These are phyloP conservation scores for Juglanconis juglandina DNA, from an alignment of 2,329 filamentous ascomycete species.

Conservation along the genomic window DNA sequence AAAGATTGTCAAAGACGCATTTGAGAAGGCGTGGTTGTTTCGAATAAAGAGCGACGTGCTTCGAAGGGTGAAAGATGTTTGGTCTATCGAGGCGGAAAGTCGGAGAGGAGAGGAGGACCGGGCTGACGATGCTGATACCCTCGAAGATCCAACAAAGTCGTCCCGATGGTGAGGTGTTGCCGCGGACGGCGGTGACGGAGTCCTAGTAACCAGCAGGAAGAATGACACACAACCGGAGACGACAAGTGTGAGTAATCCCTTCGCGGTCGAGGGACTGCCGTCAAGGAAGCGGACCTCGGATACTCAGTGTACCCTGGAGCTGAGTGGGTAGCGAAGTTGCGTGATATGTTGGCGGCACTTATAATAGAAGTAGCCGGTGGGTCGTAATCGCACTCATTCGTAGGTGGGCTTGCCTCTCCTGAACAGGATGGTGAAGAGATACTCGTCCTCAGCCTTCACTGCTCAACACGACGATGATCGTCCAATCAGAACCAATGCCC, in stretches of 20 bases:
- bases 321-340: conserved; percentile 30
- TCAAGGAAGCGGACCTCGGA: conserved; percentile 13
- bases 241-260: conserved; percentile 13
- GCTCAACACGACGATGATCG: conserved; percentile 22
- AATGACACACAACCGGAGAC: not conserved
- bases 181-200: conserved; percentile 1
- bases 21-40: conserved; percentile 13
- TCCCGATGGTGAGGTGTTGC: conserved; percentile 3
- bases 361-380: conserved; percentile 34
- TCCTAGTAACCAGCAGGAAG: not conserved
- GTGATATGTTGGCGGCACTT: conserved; percentile 26
- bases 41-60: conserved; percentile 17
- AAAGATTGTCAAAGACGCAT: conserved; percentile 29
- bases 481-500: not conserved
- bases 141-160: conserved; percentile 13
- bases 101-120: not conserved
- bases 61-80: not conserved
- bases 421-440: conserved; percentile 45
- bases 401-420: conserved; percentile 31
- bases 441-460: conserved; percentile 43
- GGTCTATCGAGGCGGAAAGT: not conserved
- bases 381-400: conserved; percentile 40
- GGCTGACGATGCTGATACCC: conserved; percentile 11
- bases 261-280: conserved; percentile 15
- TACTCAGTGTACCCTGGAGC: conserved; percentile 24